A percentile compares a stretch with the other conserved stretches of the same genome.
Evolutionary conservation across 768 basidiomycete species (phyloP).

Genomic region (Symmetrospora coprosmae): DNA sequence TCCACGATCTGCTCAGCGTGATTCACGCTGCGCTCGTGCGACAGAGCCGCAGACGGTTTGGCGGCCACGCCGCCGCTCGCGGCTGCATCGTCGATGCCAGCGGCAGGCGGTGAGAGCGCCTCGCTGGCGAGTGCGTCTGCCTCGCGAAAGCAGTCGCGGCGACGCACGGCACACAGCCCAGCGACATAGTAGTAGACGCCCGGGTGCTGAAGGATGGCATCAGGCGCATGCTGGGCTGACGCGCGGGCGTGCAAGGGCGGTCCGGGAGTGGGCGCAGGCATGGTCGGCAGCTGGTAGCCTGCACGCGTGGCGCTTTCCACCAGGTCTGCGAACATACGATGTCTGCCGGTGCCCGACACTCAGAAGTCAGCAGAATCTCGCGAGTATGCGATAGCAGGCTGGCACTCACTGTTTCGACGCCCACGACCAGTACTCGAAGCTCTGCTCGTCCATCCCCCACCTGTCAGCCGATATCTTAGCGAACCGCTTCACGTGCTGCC

Average conservation of each 20-base stretch:
- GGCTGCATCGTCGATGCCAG: not conserved
- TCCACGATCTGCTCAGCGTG: slow-evolving; percentile 71
- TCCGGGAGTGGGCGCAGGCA: slow-evolving; percentile 27
- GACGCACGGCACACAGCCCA: slow-evolving; percentile 64
- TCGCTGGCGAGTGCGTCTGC: too few species aligned
- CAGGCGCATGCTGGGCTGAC: slow-evolving; percentile 51
- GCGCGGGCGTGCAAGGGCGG: not conserved
- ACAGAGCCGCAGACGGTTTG: slow-evolving; percentile 48
- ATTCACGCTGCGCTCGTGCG: slow-evolving; percentile 84
- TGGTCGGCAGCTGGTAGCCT: slow-evolving; percentile 33
- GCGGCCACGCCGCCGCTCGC: slow-evolving; percentile 4
- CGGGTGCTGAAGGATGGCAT: slow-evolving; percentile 70
- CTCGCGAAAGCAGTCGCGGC: slow-evolving; percentile 53
- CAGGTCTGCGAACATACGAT: slow-evolving; percentile 79
- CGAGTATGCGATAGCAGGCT: not conserved
- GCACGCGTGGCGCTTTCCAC: slow-evolving; percentile 54
- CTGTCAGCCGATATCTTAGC: slow-evolving; percentile 63
- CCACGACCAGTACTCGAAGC: slow-evolving; percentile 97
- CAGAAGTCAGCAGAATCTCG: not conserved
- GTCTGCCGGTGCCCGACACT: slow-evolving; percentile 41
- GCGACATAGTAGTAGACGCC: slow-evolving; percentile 87
- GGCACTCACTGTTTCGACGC: slow-evolving; percentile 65
- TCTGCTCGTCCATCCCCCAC: slow-evolving; percentile 94
- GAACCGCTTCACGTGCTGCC: slow-evolving; percentile 69
- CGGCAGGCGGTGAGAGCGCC: too few species aligned